phyloP scores from a whole-genome alignment of 2,329 filamentous ascomycete genomes.

The Paracamarosporium sp. region DNA sequence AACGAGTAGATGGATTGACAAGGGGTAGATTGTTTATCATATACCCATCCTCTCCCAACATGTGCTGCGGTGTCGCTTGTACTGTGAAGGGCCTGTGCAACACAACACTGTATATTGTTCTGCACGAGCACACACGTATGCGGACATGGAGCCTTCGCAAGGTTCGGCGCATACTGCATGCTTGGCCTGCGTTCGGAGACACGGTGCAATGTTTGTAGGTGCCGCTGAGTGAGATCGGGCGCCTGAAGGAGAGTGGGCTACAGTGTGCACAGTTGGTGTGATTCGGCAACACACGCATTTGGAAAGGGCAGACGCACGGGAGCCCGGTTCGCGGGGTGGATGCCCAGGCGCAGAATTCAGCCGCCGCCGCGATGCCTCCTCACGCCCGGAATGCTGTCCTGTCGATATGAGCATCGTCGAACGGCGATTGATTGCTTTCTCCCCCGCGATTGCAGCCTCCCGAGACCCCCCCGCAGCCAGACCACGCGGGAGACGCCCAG shows the following conservation, averaged over 20 bases:
- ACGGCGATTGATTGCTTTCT: not conserved
- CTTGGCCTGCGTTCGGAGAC: not conserved
- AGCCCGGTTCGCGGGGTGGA: slow-evolving; percentile 1
- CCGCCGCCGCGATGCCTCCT: not conserved
- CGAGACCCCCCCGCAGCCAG: not conserved
- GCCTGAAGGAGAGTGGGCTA: not conserved
- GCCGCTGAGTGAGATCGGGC: not conserved
- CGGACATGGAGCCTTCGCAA: not conserved
- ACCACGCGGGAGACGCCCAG: too few species aligned
- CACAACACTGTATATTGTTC: not conserved
- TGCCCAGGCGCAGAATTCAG: not conserved
- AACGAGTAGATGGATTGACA: too few species aligned
- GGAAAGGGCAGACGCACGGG: not conserved
- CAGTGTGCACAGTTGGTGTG: slow-evolving; percentile 1
- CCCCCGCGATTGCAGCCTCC: slow-evolving; percentile 1
- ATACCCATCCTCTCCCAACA: not conserved
- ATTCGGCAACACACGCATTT: not conserved
- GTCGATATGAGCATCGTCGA: not conserved
- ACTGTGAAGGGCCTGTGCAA: too few species aligned
- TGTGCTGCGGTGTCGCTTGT: not conserved
- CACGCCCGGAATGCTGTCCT: not conserved
- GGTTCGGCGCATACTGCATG: not conserved
- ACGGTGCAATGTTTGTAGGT: not conserved
- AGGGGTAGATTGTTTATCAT: too few species aligned
- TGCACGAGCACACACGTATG: not conserved